A percentile compares a stretch with the other conserved stretches of the same genome.
Evolutionary conservation across 177 flowering plant genomes (phyloP).

Genomic region (Tripterygium wilfordii): DNA sequence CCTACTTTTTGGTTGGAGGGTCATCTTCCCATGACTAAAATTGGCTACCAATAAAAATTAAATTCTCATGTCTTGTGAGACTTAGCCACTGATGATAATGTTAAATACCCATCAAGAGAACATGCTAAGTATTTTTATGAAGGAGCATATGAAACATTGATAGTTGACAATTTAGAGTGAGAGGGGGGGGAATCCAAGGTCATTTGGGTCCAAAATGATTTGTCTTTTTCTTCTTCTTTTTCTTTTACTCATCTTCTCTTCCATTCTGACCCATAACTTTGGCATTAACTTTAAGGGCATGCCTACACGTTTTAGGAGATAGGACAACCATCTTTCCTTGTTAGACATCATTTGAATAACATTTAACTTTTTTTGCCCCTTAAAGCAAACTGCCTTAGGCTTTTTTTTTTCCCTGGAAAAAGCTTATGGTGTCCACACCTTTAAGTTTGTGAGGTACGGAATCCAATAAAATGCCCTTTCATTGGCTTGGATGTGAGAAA

Average conservation of each 20-base stretch:
- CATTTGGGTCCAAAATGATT: neutral
- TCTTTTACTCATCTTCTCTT: neutral
- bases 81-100: too few relatives aligned
- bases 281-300: slow-evolving; percentile 6
- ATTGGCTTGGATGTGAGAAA: too few relatives aligned
- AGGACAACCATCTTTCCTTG: too few relatives aligned
- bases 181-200: slow-evolving; percentile 15
- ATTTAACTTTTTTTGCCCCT: slow-evolving; percentile 7
- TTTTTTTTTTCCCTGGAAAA: slow-evolving; percentile 9
- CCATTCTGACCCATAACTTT: neutral
- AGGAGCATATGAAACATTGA: too few relatives aligned
- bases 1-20: slow-evolving; percentile 21
- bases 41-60: neutral
- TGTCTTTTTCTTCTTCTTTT: slow-evolving; percentile 4
- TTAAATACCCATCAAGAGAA: too few relatives aligned
- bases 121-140: too few relatives aligned
- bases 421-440: slow-evolving; percentile 12
- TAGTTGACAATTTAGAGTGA: too few relatives aligned
- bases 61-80: neutral
- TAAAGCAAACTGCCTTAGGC: neutral
- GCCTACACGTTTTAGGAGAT: slow-evolving; percentile 4
- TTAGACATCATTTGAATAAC: too few relatives aligned
- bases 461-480: too few relatives aligned
- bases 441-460: slow-evolving; percentile 12
- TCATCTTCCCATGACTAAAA: slow-evolving; percentile 19